Conservation (phyloP, 345 rosid species). For the Eucalyptus coolabah region DNA sequence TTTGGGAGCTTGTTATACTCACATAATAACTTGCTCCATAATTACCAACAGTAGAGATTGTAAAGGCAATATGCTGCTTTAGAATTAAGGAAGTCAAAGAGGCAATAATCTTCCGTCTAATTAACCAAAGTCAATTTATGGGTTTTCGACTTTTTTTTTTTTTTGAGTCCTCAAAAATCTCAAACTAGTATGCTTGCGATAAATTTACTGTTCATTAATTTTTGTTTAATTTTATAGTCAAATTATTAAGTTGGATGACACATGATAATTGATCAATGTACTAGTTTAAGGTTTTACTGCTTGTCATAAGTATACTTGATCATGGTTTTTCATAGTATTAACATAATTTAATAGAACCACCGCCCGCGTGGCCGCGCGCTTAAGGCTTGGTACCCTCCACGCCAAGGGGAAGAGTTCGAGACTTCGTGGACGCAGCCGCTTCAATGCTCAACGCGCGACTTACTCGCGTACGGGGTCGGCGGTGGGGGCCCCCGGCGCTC, state of each 20-base stretch:
- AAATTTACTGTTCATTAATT: fast-evolving
- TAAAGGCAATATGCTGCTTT: background rate
- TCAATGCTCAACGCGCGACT: too few relatives aligned
- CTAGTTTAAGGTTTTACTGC: fast-evolving
- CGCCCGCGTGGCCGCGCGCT: too few relatives aligned
- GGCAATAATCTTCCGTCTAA: background rate
- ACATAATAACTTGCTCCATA: background rate
- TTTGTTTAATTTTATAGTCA: fast-evolving
- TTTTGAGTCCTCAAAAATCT: background rate
- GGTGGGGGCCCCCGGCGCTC: too few relatives aligned
- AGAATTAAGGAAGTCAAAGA: background rate
- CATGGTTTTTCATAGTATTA: fast-evolving
- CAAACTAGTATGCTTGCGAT: too few relatives aligned
- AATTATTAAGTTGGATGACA: too few relatives aligned
- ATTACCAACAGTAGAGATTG: background rate
- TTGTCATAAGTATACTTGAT: fast-evolving
- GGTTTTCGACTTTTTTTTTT: background rate
- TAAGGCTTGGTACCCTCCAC: too few relatives aligned
- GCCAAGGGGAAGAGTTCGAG: too few relatives aligned
- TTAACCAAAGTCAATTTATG: background rate
- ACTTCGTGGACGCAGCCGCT: too few relatives aligned
- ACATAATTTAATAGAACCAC: too few relatives aligned
- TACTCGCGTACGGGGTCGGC: too few relatives aligned
- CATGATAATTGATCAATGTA: fast-evolving
- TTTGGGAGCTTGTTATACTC: background rate